phyloP scores from a whole-genome alignment of 352 stramenopile genomes.

The Globisporangium alternatum region DNA sequence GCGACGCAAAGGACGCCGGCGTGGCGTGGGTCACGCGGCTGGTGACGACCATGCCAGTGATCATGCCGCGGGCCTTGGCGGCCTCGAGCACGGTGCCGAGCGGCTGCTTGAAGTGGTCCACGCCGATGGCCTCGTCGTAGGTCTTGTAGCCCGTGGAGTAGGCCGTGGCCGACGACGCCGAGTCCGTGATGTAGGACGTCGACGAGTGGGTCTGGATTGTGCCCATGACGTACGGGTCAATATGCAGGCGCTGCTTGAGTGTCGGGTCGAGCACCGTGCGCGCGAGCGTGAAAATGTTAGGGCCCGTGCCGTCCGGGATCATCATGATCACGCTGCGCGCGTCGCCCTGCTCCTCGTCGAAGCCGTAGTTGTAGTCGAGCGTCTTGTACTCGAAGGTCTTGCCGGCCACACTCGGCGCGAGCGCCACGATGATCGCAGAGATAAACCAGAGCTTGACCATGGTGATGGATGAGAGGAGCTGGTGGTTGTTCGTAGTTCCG shows the following conservation, averaged over 20 bases:
- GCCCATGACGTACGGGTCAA: slow-evolving; percentile 52
- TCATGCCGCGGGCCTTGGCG: slow-evolving; percentile 57
- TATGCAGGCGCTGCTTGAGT: slow-evolving; percentile 52
- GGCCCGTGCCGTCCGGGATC: slow-evolving; percentile 64
- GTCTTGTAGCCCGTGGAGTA: slow-evolving; percentile 70
- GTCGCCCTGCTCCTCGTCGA: slow-evolving; percentile 41
- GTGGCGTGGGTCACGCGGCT: slow-evolving; percentile 64
- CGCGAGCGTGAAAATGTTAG: slow-evolving; percentile 61
- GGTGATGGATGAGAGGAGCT: neutral
- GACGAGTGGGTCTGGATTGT: slow-evolving; percentile 62
- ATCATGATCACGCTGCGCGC: slow-evolving; percentile 69
- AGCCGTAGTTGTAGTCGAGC: slow-evolving; percentile 54
- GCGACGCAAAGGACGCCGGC: slow-evolving; percentile 48
- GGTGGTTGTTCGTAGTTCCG: slow-evolving; percentile 2
- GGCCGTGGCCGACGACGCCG: slow-evolving; percentile 46
- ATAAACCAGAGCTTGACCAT: slow-evolving; percentile 37
- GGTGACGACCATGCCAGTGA: slow-evolving; percentile 68
- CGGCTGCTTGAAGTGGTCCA: slow-evolving; percentile 54
- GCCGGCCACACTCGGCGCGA: slow-evolving; percentile 18
- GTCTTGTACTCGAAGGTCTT: slow-evolving; percentile 61
- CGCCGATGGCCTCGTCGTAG: slow-evolving; percentile 52
- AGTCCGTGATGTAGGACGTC: slow-evolving; percentile 69
- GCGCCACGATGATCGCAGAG: slow-evolving; percentile 25
- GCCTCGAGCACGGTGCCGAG: slow-evolving; percentile 63
- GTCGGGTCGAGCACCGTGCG: slow-evolving; percentile 54